Evolutionary conservation across 1,284 basidiomycete species (phyloP).

Genomic region (Exobasidium rhododendri): DNA sequence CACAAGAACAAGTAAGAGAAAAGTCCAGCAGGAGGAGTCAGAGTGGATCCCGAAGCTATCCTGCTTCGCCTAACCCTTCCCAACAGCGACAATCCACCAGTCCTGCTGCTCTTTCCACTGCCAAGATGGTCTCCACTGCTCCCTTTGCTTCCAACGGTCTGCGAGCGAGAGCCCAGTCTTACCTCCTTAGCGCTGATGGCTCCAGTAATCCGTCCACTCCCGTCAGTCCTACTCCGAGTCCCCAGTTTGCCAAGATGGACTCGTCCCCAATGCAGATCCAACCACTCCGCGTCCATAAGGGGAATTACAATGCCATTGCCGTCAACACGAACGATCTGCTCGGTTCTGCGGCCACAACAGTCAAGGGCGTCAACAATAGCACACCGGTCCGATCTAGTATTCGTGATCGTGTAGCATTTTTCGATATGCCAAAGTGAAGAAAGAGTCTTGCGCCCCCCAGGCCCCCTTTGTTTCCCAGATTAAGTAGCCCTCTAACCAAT

Average conservation of each 20-base stretch:
- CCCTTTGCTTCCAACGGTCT: slow-evolving; percentile 15
- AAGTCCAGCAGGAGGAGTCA: no score
- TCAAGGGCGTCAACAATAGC: neutral
- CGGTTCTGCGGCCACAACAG: neutral
- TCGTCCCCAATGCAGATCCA: slow-evolving; percentile 6
- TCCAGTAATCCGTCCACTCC: neutral
- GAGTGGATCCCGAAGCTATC: neutral
- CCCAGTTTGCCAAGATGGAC: neutral
- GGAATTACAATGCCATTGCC: slow-evolving; percentile 4
- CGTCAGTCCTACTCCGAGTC: slow-evolving; percentile 5
- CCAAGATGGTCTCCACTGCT: slow-evolving; percentile 4
- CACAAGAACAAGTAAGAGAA: neutral
- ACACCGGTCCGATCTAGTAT: slow-evolving; percentile 23
- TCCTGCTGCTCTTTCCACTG: neutral
- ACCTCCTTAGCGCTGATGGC: slow-evolving; percentile 16
- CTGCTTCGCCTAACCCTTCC: slow-evolving; percentile 14
- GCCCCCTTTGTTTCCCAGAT: neutral
- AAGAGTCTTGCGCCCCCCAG: no score
- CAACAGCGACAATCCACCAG: neutral
- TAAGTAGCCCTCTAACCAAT: no score
- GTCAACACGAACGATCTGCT: neutral
- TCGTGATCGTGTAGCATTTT: slow-evolving; percentile 39
- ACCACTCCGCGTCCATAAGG: neutral
- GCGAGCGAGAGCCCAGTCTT: slow-evolving; percentile 20
- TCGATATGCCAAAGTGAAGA: slow-evolving; percentile 19